Conservation (phyloP, 2,329 filamentous ascomycete genomes). For the Calonectria naviculata region DNA sequence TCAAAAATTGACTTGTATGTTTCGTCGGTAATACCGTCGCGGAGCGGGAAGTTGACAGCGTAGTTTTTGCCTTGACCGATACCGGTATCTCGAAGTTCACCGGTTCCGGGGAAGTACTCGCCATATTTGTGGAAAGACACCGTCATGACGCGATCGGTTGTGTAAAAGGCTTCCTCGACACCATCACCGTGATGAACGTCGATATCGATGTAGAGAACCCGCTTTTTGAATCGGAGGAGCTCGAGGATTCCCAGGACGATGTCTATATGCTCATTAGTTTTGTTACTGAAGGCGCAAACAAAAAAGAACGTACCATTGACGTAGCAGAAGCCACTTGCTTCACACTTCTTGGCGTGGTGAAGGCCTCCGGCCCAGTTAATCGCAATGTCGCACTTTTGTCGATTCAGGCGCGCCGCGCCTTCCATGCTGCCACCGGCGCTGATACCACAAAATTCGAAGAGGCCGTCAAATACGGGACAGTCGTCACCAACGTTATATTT, state of each 20-base stretch:
- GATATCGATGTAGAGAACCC: slow-evolving; percentile 98
- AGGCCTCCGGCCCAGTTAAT: slow-evolving; percentile 98
- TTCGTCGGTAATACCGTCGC: slow-evolving; percentile 90
- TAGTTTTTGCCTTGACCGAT: slow-evolving; percentile 91
- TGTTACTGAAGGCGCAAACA: not conserved
- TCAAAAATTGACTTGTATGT: slow-evolving; percentile 94
- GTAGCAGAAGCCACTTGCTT: slow-evolving; percentile 98
- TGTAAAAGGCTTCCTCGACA: slow-evolving; percentile 94
- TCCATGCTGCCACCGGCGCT: slow-evolving; percentile 96
- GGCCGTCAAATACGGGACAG: slow-evolving; percentile 95
- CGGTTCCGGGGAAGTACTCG: slow-evolving; percentile 94
- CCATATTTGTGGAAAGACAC: slow-evolving; percentile 97
- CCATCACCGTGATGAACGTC: slow-evolving; percentile 95
- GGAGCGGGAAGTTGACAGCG: slow-evolving; percentile 89
- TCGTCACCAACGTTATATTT: slow-evolving; percentile 97
- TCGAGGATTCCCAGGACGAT: slow-evolving; percentile 97
- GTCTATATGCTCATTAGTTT: slow-evolving; percentile 63
- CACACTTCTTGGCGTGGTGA: slow-evolving; percentile 96
- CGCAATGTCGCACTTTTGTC: slow-evolving; percentile 93
- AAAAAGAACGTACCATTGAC: slow-evolving; percentile 80
- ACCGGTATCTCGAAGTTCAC: slow-evolving; percentile 86
- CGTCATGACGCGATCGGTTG: slow-evolving; percentile 92
- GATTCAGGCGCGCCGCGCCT: slow-evolving; percentile 89
- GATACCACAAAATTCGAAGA: slow-evolving; percentile 97
- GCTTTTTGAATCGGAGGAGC: slow-evolving; percentile 87